phyloP scores from a whole-genome alignment of 257 asterid species.

The Coffea eugenioides region DNA sequence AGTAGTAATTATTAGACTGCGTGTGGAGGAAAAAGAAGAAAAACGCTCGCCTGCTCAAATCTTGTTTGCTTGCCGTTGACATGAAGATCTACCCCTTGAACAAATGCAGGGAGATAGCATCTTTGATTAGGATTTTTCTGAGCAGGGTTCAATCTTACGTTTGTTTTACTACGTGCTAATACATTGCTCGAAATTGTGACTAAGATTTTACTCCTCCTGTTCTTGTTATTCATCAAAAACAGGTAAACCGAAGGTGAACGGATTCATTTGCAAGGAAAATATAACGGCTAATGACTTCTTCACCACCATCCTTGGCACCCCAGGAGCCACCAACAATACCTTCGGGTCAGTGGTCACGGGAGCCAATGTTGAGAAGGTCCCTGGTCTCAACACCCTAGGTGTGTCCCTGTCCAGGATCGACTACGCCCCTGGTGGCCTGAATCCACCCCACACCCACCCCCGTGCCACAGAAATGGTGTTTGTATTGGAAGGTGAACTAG shows the following conservation, averaged over 20 bases:
- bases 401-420: slow-evolving; percentile 71
- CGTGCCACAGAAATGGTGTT: slow-evolving; percentile 83
- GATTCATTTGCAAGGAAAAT: slow-evolving; percentile 58
- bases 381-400: slow-evolving; percentile 92
- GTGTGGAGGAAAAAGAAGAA: neutral
- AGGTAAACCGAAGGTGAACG: slow-evolving; percentile 48
- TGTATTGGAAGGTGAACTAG: slow-evolving; percentile 65
- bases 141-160: neutral
- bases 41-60: neutral
- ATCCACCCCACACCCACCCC: slow-evolving; percentile 90
- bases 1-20: neutral
- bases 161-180: neutral
- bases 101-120: neutral
- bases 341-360: slow-evolving; percentile 55
- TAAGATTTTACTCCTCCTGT: neutral
- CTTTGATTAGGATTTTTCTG: neutral
- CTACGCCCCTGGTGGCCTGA: slow-evolving; percentile 77
- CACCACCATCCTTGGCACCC: slow-evolving; percentile 35
- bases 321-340: slow-evolving; percentile 73
- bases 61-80: neutral
- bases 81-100: neutral
- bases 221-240: neutral
- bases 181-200: neutral
- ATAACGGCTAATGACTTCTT: slow-evolving; percentile 62
- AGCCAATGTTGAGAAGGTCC: slow-evolving; percentile 59